Evolutionary conservation across 345 rosid species (phyloP).

Genomic region (Eucalyptus curtisii): DNA sequence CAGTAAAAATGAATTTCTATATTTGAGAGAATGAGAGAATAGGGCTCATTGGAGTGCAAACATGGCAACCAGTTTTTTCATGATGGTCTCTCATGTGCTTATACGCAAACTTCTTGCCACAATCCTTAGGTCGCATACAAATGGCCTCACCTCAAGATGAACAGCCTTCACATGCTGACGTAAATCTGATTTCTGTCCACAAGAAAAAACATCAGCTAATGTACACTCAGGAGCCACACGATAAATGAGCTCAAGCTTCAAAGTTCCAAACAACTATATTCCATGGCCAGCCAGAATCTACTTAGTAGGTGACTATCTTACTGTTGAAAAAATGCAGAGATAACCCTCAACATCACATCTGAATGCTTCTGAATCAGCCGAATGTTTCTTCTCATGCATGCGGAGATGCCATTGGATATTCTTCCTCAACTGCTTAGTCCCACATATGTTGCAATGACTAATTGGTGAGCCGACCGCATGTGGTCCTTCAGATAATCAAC

Average conservation of each 20-base stretch:
- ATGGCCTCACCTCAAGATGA: too few relatives aligned
- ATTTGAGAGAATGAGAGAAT: background rate
- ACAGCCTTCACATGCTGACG: too few relatives aligned
- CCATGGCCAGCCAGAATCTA: too few relatives aligned
- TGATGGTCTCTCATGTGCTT: constrained; percentile 82
- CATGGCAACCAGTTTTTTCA: constrained; percentile 39
- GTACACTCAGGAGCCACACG: too few relatives aligned
- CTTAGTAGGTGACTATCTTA: too few relatives aligned
- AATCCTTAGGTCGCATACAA: constrained; percentile 47
- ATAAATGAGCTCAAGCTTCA: too few relatives aligned
- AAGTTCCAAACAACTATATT: too few relatives aligned
- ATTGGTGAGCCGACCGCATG: constrained; percentile 46
- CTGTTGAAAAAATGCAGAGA: too few relatives aligned
- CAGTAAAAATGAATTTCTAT: background rate
- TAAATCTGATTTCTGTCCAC: too few relatives aligned
- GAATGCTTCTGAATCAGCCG: constrained; percentile 18
- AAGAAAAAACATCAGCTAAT: too few relatives aligned
- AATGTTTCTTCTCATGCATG: constrained; percentile 28
- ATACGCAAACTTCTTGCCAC: constrained; percentile 65
- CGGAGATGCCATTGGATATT: constrained; percentile 63
- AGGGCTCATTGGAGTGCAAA: constrained; percentile 45
- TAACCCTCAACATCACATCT: too few relatives aligned
- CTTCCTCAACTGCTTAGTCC: constrained; percentile 51
- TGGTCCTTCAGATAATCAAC: constrained; percentile 60
- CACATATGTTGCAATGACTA: constrained; percentile 52